These are phyloP conservation scores for Backusella australiensis DNA, from an alignment of 192 early-diverging fungal genomes.

Conservation along the genomic window DNA sequence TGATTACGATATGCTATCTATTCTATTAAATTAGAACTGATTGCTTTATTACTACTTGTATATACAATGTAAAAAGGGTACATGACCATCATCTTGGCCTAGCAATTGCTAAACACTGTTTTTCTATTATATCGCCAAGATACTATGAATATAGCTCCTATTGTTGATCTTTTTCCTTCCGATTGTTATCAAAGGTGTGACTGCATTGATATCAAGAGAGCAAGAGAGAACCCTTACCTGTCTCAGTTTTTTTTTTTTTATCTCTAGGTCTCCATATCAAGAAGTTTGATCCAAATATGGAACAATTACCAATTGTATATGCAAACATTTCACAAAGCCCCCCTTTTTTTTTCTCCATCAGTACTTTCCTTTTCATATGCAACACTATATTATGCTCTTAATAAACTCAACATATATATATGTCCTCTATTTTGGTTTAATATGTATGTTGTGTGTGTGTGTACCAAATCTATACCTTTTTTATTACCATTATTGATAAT, in stretches of 20 bases:
- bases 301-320: not conserved
- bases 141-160: not conserved
- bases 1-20: not conserved
- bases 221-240: not conserved
- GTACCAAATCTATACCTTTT: not conserved
- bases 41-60: too few species aligned
- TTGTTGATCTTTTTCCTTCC: not conserved
- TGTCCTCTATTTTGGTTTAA: not conserved
- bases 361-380: not conserved
- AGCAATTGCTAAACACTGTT: not conserved
- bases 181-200: not conserved
- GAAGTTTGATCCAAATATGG: conserved; percentile 6
- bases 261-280: not conserved
- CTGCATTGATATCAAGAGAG: not conserved
- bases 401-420: not conserved
- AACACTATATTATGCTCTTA: not conserved
- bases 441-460: not conserved
- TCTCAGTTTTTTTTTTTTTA: not conserved
- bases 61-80: too few species aligned
- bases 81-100: too few species aligned
- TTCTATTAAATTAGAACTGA: not conserved
- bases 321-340: not conserved
- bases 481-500: not conserved
- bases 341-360: not conserved
- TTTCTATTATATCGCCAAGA: not conserved